A percentile compares a stretch with the other conserved stretches of the same genome.
These are phyloP conservation scores for Glycine tomentella DNA, from an alignment of 306 rosid species.

Conservation along the genomic window DNA sequence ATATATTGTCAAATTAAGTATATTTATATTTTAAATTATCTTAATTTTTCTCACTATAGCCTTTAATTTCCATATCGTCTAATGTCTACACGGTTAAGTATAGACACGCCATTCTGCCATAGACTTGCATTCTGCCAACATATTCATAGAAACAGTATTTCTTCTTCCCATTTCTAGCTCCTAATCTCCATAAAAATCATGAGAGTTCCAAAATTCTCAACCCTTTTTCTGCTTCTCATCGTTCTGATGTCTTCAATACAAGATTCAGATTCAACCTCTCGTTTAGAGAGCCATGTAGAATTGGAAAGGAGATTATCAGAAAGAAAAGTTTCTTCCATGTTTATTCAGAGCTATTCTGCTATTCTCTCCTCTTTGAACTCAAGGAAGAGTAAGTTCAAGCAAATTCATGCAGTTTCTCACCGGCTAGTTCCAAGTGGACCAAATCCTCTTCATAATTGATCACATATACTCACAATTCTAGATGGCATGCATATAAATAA, in stretches of 20 bases:
- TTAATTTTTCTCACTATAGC: slow-evolving; percentile 7
- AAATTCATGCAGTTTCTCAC: slow-evolving; percentile 63
- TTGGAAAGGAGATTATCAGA: slow-evolving; percentile 38
- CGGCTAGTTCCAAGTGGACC: slow-evolving; percentile 68
- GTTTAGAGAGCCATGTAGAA: slow-evolving; percentile 33
- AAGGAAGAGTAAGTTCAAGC: slow-evolving; percentile 45
- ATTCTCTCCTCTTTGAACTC: slow-evolving; percentile 49
- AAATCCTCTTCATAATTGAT: slow-evolving; percentile 78
- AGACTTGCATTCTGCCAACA: slow-evolving; percentile 4
- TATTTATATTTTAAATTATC: slow-evolving; percentile 18
- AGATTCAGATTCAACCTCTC: slow-evolving; percentile 51
- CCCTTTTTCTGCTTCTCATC: slow-evolving; percentile 48
- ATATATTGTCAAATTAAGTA: slow-evolving; percentile 13
- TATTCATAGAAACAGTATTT: not conserved
- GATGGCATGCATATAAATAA: slow-evolving; percentile 25
- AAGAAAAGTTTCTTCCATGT: slow-evolving; percentile 54
- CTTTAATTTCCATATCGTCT: not conserved
- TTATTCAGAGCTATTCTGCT: slow-evolving; percentile 47
- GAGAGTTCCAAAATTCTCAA: slow-evolving; percentile 50
- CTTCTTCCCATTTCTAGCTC: slow-evolving; percentile 20
- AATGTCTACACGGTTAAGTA: not conserved
- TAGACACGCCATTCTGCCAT: slow-evolving; percentile 13
- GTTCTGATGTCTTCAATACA: slow-evolving; percentile 47
- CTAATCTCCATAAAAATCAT: slow-evolving; percentile 29
- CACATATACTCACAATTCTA: not conserved